A percentile compares a stretch with the other conserved stretches of the same genome.
phyloP scores from a whole-genome alignment of 2,329 filamentous ascomycete genomes.

The Hymenoscyphus repandus region DNA sequence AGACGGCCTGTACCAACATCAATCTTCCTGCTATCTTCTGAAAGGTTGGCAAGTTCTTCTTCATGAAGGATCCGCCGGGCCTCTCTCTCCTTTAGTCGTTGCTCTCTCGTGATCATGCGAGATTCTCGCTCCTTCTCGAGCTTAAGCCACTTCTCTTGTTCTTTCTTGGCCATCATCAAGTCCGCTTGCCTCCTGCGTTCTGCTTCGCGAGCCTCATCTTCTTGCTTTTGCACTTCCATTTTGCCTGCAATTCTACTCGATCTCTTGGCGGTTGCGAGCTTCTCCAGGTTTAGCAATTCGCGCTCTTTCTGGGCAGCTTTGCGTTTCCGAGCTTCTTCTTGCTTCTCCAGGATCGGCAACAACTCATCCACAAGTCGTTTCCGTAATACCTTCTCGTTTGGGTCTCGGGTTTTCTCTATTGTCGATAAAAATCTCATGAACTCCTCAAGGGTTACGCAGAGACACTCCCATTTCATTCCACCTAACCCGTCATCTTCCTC shows the following conservation, averaged over 20 bases:
- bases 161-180: conserved; percentile 59
- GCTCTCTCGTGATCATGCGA: conserved; percentile 77
- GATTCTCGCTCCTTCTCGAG: conserved; percentile 70
- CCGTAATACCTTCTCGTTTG: conserved; percentile 76
- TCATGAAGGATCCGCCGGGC: conserved; percentile 76
- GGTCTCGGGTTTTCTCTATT: conserved; percentile 71
- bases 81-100: conserved; percentile 81
- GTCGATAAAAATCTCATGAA: conserved; percentile 66
- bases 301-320: conserved; percentile 65
- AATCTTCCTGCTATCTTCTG: conserved; percentile 65
- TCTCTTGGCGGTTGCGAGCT: conserved; percentile 88
- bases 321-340: conserved; percentile 68
- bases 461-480: conserved; percentile 82
- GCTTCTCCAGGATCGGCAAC: conserved; percentile 76
- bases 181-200: conserved; percentile 62
- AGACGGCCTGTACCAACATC: conserved; percentile 53
- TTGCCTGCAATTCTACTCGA: conserved; percentile 85
- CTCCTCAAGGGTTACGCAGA: conserved; percentile 77
- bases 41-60: conserved; percentile 73
- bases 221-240: conserved; percentile 69
- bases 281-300: conserved; percentile 75
- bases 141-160: conserved; percentile 54
- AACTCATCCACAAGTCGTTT: conserved; percentile 71
- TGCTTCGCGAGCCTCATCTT: conserved; percentile 66
- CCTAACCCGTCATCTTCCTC: conserved; percentile 61